Evolutionary conservation across 331 rosid species (phyloP).

Genomic region (Prunus yedoensis): DNA sequence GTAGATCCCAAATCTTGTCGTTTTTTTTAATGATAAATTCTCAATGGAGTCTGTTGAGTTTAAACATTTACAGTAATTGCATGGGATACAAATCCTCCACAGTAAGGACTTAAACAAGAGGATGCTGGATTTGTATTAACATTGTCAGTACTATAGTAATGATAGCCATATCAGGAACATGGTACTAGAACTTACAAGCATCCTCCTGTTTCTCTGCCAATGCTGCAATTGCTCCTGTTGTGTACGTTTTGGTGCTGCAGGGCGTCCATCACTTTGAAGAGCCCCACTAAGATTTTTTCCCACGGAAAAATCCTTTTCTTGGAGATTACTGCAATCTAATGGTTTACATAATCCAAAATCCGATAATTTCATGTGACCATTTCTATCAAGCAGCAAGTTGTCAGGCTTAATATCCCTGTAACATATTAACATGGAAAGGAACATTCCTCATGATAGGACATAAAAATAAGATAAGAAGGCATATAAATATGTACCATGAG

Average conservation of each 20-base stretch:
- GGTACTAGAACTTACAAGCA: slow-evolving; percentile 70
- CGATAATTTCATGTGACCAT: slow-evolving; percentile 94
- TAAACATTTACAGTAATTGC: slow-evolving; percentile 21
- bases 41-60: not conserved
- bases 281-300: slow-evolving; percentile 86
- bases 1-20: too few relatives aligned
- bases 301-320: slow-evolving; percentile 82
- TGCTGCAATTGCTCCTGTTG: slow-evolving; percentile 97
- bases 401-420: slow-evolving; percentile 98
- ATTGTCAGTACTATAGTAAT: not conserved
- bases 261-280: slow-evolving; percentile 88
- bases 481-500: slow-evolving; percentile 15
- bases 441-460: slow-evolving; percentile 17
- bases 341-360: slow-evolving; percentile 99
- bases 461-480: slow-evolving; percentile 19
- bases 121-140: slow-evolving; percentile 9
- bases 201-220: slow-evolving; percentile 97
- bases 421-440: slow-evolving; percentile 18
- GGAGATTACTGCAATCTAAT: slow-evolving; percentile 90
- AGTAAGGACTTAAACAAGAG: slow-evolving; percentile 7
- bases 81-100: slow-evolving; percentile 16
- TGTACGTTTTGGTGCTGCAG: slow-evolving; percentile 82
- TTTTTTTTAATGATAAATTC: too few relatives aligned
- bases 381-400: slow-evolving; percentile 88
- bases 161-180: slow-evolving; percentile 19